Percentiles rank a stretch among this genome's conserved stretches.
Conservation (phyloP, 345 rosid genomes). For the Brassica carinata region DNA sequence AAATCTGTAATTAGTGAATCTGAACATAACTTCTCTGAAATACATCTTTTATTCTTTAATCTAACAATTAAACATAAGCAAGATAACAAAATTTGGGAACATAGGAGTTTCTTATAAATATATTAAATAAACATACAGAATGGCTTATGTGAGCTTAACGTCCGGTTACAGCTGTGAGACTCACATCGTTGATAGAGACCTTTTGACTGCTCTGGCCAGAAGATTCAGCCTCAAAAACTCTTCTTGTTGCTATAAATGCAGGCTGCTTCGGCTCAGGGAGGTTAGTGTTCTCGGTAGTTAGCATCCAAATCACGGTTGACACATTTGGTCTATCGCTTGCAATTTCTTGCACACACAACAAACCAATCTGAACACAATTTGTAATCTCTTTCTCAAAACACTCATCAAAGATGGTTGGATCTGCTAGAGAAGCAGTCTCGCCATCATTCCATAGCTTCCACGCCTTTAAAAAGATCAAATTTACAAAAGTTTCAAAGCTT, state of each 20-base stretch:
- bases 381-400: conserved; percentile 31
- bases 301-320: conserved; percentile 40
- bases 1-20: not conserved
- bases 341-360: conserved; percentile 48
- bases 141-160: conserved; percentile 23
- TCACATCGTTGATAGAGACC: conserved; percentile 33
- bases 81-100: not conserved
- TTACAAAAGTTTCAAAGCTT: conserved; percentile 1
- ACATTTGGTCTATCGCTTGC: conserved; percentile 48
- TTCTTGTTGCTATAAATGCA: conserved; percentile 34
- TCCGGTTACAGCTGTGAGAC: conserved; percentile 37
- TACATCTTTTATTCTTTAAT: conserved; percentile 2
- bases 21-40: not conserved
- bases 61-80: conserved; percentile 8
- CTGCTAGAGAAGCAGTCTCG: conserved; percentile 27
- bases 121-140: not conserved
- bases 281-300: conserved; percentile 22
- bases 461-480: conserved; percentile 35
- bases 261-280: conserved; percentile 34
- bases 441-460: conserved; percentile 45
- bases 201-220: conserved; percentile 40
- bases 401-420: conserved; percentile 29
- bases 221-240: conserved; percentile 28
- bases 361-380: conserved; percentile 44
- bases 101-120: not conserved